Evolutionary conservation across 108 stramenopile genomes (phyloP).

Genomic region (Skeletonema costatum): DNA sequence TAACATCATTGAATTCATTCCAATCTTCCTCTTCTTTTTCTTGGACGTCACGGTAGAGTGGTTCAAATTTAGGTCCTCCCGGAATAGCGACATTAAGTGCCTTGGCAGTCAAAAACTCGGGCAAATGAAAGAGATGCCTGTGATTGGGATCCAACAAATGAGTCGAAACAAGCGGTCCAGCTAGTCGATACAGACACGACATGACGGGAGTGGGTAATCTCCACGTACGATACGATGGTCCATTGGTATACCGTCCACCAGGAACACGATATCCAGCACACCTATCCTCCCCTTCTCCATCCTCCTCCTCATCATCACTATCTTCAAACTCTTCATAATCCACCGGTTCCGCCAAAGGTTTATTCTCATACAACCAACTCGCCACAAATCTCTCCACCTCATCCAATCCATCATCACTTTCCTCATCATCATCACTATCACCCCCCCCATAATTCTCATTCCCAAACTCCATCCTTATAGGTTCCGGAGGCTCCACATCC

Average conservation of each 20-base stretch:
- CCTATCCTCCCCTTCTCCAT: slow-evolving; percentile 35
- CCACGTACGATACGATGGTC: slow-evolving; percentile 95
- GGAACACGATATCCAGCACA: slow-evolving; percentile 52
- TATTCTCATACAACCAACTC: slow-evolving; percentile 83
- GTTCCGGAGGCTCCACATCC: slow-evolving; percentile 95
- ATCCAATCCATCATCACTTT: slow-evolving; percentile 67
- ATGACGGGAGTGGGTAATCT: slow-evolving; percentile 93
- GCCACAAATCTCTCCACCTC: slow-evolving; percentile 55
- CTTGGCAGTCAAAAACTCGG: slow-evolving; percentile 97
- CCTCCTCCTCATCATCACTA: slow-evolving; percentile 70
- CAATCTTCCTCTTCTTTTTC: slow-evolving; percentile 97
- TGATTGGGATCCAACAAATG: slow-evolving; percentile 88
- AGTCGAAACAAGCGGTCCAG: slow-evolving; percentile 91
- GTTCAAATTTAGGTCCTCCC: slow-evolving; percentile 99
- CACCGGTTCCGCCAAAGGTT: slow-evolving; percentile 69
- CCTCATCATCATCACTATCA: slow-evolving; percentile 49
- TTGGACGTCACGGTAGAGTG: slow-evolving; percentile 94
- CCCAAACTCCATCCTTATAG: slow-evolving; percentile 86
- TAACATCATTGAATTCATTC: slow-evolving; percentile 99
- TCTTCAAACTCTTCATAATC: slow-evolving; percentile 53
- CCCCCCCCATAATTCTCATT: slow-evolving; percentile 54
- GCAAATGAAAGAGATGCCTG: slow-evolving; percentile 93
- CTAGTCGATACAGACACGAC: slow-evolving; percentile 93
- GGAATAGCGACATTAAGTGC: slow-evolving; percentile 98
- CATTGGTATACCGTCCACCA: slow-evolving; percentile 83